Conservation (phyloP, 2,329 filamentous ascomycete genomes). For the Ascochyta fabae region DNA sequence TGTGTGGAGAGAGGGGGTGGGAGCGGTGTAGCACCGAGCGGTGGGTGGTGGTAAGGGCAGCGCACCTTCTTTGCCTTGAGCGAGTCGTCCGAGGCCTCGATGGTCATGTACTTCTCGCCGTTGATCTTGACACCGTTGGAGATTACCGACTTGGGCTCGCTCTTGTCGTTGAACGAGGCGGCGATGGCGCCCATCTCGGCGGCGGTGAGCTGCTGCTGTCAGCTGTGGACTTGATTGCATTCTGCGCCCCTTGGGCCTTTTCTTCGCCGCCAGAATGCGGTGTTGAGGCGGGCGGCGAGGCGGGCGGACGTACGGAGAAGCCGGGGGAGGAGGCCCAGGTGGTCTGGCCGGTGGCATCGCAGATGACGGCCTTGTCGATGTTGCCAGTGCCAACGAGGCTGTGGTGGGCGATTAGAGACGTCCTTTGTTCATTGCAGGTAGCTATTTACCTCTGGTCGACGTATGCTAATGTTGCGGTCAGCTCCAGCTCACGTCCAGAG, state of each 20-base stretch:
- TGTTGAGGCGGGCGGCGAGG: slow-evolving; percentile 2
- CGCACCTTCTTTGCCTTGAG: slow-evolving; percentile 86
- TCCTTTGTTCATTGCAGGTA: not conserved
- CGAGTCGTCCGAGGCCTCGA: slow-evolving; percentile 77
- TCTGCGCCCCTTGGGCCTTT: not conserved
- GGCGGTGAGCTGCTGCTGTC: slow-evolving; percentile 55
- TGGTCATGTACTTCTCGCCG: slow-evolving; percentile 78
- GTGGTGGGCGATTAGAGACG: slow-evolving; percentile 23
- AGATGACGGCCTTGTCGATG: slow-evolving; percentile 59
- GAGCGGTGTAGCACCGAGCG: not conserved
- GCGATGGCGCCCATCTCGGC: slow-evolving; percentile 64
- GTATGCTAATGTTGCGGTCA: slow-evolving; percentile 47
- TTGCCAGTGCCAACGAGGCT: slow-evolving; percentile 53
- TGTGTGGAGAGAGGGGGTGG: too few relatives aligned
- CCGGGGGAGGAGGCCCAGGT: slow-evolving; percentile 85
- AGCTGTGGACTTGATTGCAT: slow-evolving; percentile 6
- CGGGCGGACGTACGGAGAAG: slow-evolving; percentile 70
- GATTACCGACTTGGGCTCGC: slow-evolving; percentile 70
- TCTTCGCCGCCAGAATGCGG: not conserved
- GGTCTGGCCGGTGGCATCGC: slow-evolving; percentile 56
- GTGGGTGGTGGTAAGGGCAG: not conserved
- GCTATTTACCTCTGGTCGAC: slow-evolving; percentile 48
- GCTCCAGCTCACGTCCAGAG: slow-evolving; percentile 7
- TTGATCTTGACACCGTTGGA: slow-evolving; percentile 76
- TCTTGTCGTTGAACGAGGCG: slow-evolving; percentile 59